phyloP scores from a whole-genome alignment of 1,284 basidiomycete species.

The Trametes versicolor region DNA sequence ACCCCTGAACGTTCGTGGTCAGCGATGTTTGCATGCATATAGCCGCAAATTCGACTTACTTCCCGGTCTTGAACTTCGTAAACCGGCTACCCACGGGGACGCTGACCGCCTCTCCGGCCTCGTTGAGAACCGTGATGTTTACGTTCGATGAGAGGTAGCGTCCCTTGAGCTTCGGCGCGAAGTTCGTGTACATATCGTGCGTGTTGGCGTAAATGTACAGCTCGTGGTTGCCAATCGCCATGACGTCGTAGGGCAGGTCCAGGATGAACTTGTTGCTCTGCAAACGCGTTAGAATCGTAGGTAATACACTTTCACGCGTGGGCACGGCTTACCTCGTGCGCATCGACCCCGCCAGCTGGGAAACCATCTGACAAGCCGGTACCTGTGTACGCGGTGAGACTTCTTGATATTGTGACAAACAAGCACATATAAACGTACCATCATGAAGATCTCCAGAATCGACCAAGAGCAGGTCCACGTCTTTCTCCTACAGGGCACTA shows the following conservation, averaged over 20 bases:
- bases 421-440: conserved; percentile 50
- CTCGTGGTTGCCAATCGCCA: conserved; percentile 92
- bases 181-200: conserved; percentile 83
- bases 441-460: conserved; percentile 87
- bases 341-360: conserved; percentile 75
- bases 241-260: conserved; percentile 82
- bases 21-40: not conserved
- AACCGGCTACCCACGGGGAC: conserved; percentile 77
- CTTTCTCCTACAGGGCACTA: conserved; percentile 55
- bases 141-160: conserved; percentile 87
- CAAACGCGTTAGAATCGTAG: conserved; percentile 12
- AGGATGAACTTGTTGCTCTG: conserved; percentile 79
- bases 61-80: conserved; percentile 78
- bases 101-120: conserved; percentile 57
- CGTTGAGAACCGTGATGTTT: conserved; percentile 78
- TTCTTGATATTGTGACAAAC: too few species aligned
- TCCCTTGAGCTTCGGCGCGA: conserved; percentile 75
- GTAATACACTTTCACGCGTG: not conserved
- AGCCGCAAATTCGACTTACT: conserved; percentile 53
- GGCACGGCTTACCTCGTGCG: conserved; percentile 62
- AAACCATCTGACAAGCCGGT: conserved; percentile 81
- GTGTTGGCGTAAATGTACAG: conserved; percentile 84
- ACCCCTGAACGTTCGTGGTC: conserved; percentile 53
- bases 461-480: conserved; percentile 76
- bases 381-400: too few species aligned